Evolutionary conservation across 139 green algal genomes (phyloP), one percentile per base, ranked within the genome.

Genomic region (Auxenochlorella pyrenoidosa): DNA sequence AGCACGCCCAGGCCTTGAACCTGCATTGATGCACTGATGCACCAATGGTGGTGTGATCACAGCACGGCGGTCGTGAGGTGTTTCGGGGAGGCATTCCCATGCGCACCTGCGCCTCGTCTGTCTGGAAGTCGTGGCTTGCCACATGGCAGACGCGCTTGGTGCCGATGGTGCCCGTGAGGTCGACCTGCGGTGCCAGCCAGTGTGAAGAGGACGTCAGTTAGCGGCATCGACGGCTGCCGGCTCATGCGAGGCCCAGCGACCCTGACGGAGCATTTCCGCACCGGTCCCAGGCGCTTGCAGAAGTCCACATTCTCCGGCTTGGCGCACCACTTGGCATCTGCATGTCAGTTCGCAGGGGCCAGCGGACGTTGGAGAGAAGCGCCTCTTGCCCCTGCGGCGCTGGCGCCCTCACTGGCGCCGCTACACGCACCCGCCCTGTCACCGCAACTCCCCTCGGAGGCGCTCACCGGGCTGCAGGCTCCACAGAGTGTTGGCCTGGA

Each of bases 121-220:
- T 43, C 47, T 80, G 32, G 18, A 63, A 82, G n/a, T 90, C 87
- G 22, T 68, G 32, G 40, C 51, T 59, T 2, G 77, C 82, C 1
- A 90, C 47, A 21, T 44, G 78, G 87, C 87, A 90, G 40, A 88
- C 22, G 28, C 87, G 79, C 79, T 89, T 85, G 54, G 15, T 79
- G 38, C 85, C 79, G 15, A 89, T 86, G 54, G 72, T 34, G 19
- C 72, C 83, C 38, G 72, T 79, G 51, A 87, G 51, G 51, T 79
- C 68, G 2, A 79, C 32, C 47, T 87, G 63, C 5, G 38, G 12
- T 58, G 6, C 47, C 6, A 12, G 18, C 13, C 10, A 63, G 12
- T 54, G 18, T 63, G 54, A 63, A 13, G 18, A 63, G 54, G 47
- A n/a, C n/a, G n/a, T n/a, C n/a, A n/a, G n/a, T n/a, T n/a, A n/a